Base-by-base conservation (phyloP, 768 basidiomycete genomes). In the Paxillus rubicundulus region DNA sequence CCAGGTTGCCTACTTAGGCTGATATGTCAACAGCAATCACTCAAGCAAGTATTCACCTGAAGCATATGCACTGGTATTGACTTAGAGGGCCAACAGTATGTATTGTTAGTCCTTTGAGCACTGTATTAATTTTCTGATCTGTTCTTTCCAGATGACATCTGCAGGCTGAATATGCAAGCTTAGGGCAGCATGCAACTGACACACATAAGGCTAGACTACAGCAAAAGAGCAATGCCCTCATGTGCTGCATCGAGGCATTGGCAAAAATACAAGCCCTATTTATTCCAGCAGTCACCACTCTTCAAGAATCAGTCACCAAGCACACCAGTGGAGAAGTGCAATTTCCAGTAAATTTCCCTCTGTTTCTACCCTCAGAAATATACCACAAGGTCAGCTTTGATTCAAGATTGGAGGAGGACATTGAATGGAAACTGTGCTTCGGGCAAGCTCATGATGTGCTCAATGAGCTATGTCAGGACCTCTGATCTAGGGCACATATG, bases 61-160 rank as follows among this genome's bases (percentile, higher is more conserved):
- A 61, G 42, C 47, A 52, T 65, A 4, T 30, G 27, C 5, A 34
- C 33, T 6, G 61, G 54, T 4, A 13, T 58, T 16, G 61, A 63
- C 18, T 38, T 65, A 0, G 64, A 65, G 30, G 62, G 61, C 1
- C 53, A 61, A 39, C 62, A 63, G 62, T 65, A 21, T 13, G 60
- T 51, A 21, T 21, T 21, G 21, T 21, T 21, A 21, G 21, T 21
- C 21, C 21, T 21, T 21, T 21, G 21, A 21, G 21, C 21, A 21
- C 21, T 5, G 21, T 21, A 21, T 21, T 21, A 17, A 2, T 4
- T n/a, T 5, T 2, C 4, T 8, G 28, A 21, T 2, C 12, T 21
- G 21, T 27, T 24, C n/a, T 17, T 43, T 20, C n/a, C 37, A 53
- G 52, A 20, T 34, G 16, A 0, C n/a, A 13, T 16, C 38, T 53